Conservation (phyloP, 2,329 filamentous ascomycete species). For the Scortechinia acanthostroma region DNA sequence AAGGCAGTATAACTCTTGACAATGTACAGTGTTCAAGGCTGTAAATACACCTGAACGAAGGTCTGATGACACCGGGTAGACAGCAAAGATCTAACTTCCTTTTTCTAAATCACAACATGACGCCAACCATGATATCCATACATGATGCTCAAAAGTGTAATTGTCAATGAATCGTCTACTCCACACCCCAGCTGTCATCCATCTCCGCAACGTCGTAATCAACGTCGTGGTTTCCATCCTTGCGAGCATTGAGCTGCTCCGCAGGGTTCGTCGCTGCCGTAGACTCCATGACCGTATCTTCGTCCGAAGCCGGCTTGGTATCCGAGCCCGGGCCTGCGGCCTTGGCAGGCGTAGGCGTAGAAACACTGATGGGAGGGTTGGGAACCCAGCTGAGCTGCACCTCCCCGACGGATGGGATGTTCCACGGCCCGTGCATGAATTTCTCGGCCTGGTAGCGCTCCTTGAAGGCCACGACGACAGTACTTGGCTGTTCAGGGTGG, state of each 20-base stretch:
- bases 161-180: no score
- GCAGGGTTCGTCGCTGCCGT: not conserved
- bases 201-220: conserved; percentile 41
- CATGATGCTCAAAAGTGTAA: no score
- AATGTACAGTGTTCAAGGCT: no score
- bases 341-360: conserved; percentile 7
- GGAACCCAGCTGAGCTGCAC: conserved; percentile 46
- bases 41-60: no score
- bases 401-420: conserved; percentile 41
- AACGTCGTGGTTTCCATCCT: conserved; percentile 19
- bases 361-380: conserved; percentile 16
- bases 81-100: no score
- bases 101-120: no score
- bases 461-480: conserved; percentile 32
- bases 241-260: conserved; percentile 3
- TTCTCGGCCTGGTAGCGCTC: conserved; percentile 43
- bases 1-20: no score
- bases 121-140: no score
- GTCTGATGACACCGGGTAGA: no score
- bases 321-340: conserved; percentile 4
- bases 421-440: conserved; percentile 34
- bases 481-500: conserved; percentile 24
- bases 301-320: not conserved
- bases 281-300: not conserved
- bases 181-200: conserved; percentile 30